Evolutionary conservation across 2,329 filamentous ascomycete genomes (phyloP).

Genomic region (Aspergillus costaricaensis): DNA sequence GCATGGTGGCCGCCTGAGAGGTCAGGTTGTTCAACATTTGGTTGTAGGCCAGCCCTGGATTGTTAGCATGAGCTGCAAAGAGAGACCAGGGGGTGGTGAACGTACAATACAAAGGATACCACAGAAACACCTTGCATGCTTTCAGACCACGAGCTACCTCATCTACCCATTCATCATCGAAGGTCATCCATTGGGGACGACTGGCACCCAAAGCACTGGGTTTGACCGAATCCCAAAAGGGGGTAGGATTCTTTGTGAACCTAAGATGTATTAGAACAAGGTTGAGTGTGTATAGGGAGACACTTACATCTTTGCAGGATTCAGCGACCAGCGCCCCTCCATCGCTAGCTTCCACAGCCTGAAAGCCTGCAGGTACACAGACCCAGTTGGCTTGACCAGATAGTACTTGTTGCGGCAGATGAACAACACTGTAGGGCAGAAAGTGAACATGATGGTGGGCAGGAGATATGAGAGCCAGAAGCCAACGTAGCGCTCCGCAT

Average conservation of each 20-base stretch:
- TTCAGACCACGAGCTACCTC: conserved; percentile 70
- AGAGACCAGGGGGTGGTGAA: neutral
- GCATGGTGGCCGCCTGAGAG: conserved; percentile 58
- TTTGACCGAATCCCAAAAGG: conserved; percentile 38
- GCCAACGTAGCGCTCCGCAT: conserved; percentile 73
- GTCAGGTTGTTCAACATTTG: conserved; percentile 59
- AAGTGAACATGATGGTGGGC: conserved; percentile 65
- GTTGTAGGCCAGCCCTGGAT: conserved; percentile 50
- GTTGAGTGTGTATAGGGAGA: neutral
- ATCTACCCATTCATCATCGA: conserved; percentile 81
- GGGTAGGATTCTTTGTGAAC: conserved; percentile 17
- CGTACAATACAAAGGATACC: conserved; percentile 54
- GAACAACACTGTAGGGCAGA: conserved; percentile 63
- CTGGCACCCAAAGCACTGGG: conserved; percentile 26
- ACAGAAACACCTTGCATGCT: conserved; percentile 70
- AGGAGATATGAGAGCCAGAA: conserved; percentile 73
- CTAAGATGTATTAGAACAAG: neutral
- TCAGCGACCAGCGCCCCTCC: conserved; percentile 65
- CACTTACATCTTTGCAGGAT: conserved; percentile 59
- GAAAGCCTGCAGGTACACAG: conserved; percentile 68
- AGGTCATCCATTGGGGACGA: conserved; percentile 63
- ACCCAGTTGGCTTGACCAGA: conserved; percentile 68
- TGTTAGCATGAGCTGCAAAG: neutral
- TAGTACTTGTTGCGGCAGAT: conserved; percentile 64
- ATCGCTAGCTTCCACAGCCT: conserved; percentile 62